Conservation (phyloP, 306 rosid species). For the Cotoneaster glaucophyllus region DNA sequence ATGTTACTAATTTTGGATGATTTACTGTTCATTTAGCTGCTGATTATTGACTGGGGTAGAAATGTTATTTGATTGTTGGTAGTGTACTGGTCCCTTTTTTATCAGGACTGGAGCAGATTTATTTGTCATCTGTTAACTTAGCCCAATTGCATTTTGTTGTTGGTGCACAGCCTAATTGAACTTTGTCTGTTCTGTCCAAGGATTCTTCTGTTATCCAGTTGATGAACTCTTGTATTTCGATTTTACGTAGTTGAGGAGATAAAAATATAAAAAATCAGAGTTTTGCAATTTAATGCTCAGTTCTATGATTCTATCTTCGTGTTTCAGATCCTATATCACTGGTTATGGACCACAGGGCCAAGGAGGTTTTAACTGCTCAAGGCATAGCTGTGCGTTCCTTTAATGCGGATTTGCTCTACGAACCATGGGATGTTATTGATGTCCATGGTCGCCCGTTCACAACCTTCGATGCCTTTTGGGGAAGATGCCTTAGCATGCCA, state of each 20-base stretch:
- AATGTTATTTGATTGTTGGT: background rate
- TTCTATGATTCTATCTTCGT: slow-evolving; percentile 8
- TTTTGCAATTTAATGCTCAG: slow-evolving; percentile 7
- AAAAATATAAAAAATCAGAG: background rate
- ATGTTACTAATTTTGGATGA: slow-evolving; percentile 1
- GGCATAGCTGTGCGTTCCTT: slow-evolving; percentile 84
- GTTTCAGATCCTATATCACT: slow-evolving; percentile 90
- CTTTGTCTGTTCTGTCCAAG: background rate
- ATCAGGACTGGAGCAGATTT: background rate
- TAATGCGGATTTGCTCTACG: slow-evolving; percentile 90
- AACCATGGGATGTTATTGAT: slow-evolving; percentile 97
- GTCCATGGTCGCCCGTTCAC: slow-evolving; percentile 75
- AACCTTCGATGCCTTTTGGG: slow-evolving; percentile 89
- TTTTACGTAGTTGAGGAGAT: slow-evolving; percentile 6
- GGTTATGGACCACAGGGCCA: slow-evolving; percentile 77
- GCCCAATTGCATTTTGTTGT: background rate
- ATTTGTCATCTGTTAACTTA: background rate
- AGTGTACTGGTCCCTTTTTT: background rate
- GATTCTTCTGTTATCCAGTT: background rate
- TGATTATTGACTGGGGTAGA: background rate
- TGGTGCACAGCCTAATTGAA: background rate
- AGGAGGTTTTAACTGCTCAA: slow-evolving; percentile 72
- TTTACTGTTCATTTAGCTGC: background rate
- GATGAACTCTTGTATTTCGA: background rate
- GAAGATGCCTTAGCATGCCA: slow-evolving; percentile 97